Percentiles rank a stretch among this genome's conserved stretches.
Evolutionary conservation across 495 filamentous ascomycete genomes (phyloP).

Genomic region (Durotheca rogersii): DNA sequence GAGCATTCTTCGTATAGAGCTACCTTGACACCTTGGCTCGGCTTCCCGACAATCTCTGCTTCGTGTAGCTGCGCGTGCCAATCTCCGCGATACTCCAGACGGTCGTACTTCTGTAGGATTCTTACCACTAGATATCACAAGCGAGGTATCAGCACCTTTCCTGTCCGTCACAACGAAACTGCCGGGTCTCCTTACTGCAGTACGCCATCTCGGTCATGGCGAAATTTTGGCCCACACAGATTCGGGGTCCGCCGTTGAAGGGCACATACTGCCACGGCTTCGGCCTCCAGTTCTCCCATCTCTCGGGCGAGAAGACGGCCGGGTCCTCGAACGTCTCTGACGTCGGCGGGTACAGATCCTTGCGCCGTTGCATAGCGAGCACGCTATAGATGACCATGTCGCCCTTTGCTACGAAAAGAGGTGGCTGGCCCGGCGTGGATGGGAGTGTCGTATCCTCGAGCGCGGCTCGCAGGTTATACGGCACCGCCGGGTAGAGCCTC

Average conservation of each 20-base stretch:
- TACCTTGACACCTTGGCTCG: constrained; percentile 41
- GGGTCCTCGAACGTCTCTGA: constrained; percentile 48
- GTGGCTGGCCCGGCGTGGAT: constrained; percentile 34
- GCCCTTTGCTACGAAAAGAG: constrained; percentile 41
- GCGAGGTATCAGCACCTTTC: too few species aligned
- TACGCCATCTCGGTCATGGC: constrained; percentile 58
- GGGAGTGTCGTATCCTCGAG: constrained; percentile 49
- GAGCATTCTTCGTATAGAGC: constrained; percentile 36
- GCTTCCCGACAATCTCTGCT: constrained; percentile 44
- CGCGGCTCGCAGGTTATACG: constrained; percentile 50
- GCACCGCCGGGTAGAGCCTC: constrained; percentile 55
- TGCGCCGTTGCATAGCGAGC: constrained; percentile 54
- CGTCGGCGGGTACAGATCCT: constrained; percentile 49
- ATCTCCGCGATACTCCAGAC: constrained; percentile 50
- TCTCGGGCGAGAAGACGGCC: constrained; percentile 52
- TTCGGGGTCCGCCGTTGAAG: constrained; percentile 60
- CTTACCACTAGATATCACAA: constrained; percentile 49
- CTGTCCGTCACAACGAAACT: neutral
- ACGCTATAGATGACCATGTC: constrained; percentile 46
- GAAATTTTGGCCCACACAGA: constrained; percentile 55
- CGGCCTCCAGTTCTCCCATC: constrained; percentile 57
- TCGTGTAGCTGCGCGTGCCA: constrained; percentile 41
- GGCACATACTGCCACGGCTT: constrained; percentile 62
- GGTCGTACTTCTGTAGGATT: constrained; percentile 61
- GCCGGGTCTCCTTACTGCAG: constrained; percentile 36